Evolutionary conservation across 768 basidiomycete genomes (phyloP).

Genomic region (Hirschioporus abietinus): DNA sequence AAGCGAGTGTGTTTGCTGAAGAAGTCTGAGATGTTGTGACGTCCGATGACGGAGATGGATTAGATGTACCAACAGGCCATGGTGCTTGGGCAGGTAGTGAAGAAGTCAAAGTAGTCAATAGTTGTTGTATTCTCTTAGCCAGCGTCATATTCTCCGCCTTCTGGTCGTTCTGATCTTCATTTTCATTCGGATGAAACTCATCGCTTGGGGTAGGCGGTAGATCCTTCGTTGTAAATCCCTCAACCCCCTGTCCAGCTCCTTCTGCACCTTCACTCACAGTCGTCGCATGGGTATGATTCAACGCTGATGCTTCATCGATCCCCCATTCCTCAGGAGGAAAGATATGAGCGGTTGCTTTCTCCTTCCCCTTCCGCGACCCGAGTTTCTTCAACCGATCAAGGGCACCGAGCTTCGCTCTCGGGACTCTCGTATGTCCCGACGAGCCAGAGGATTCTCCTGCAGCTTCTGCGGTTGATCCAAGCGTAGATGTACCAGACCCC

Average conservation of each 20-base stretch:
- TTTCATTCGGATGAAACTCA: neutral
- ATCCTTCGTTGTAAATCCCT: constrained; percentile 3
- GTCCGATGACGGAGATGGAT: constrained; percentile 15
- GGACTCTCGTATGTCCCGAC: neutral
- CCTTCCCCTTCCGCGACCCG: constrained; percentile 14
- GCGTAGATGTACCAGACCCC: neutral
- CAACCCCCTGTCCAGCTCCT: neutral
- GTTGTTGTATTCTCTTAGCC: neutral
- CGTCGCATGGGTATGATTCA: neutral
- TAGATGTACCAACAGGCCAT: constrained; percentile 14
- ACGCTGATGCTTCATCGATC: neutral
- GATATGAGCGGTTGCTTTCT: constrained; percentile 3
- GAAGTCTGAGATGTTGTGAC: constrained; percentile 14
- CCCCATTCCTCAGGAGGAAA: constrained; percentile 16
- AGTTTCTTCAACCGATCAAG: constrained; percentile 20
- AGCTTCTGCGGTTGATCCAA: neutral
- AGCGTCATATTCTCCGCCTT: neutral
- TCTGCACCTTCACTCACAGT: neutral
- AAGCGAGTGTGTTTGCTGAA: constrained; percentile 11
- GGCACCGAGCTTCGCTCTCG: constrained; percentile 12
- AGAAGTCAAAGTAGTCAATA: constrained; percentile 18
- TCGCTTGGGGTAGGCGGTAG: constrained; percentile 3
- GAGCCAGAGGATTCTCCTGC: too few species aligned
- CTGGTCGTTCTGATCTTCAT: neutral
- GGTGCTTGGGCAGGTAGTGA: constrained; percentile 30